Base-by-base conservation (phyloP, 805 yeast species). In the Saccharomyces mikatae region DNA sequence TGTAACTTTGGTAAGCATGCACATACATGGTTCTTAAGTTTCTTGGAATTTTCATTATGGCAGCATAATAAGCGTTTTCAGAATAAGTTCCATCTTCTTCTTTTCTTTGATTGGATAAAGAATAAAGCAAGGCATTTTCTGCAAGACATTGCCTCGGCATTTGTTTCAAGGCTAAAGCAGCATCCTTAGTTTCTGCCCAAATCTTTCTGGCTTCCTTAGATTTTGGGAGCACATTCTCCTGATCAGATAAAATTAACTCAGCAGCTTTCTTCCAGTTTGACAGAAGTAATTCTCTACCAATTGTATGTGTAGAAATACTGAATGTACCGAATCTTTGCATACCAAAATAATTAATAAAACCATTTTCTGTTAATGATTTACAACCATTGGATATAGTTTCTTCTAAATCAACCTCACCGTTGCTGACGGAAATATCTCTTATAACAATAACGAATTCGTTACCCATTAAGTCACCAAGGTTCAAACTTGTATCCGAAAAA, bases 311-410 rank as follows among this genome's bases (percentile, higher is more conserved):
- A 2, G 98, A 89, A 29, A 90, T 78, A 11, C 97, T 87, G 65
- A 89, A 92, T 0, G 99, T 91, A 29, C 99, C 99, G 69, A 94
- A 94, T 65, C 99, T 77, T 74, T 94, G 99, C 91, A 94, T 86
- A n/a, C 99, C 99, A 68, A 80, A 94, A 67, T 94, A 94, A 70
- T 94, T 94, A 59, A 94, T 86, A 64, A 89, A 94, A 0, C 99
- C 99, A 29, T 78, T 75, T 1, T 74, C 75, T 51, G 75, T 74
- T 52, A 92, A 73, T 0, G 89, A 78, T 4, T 74, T 66, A 59
- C 91, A 76, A 27, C 89, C 78, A 9, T 73, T 67, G 13, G 69
- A 67, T 17, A 89, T 74, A 3, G 76, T 73, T 13, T 75, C 72
- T 46, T 80, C 80, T 24, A 82, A 66, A 2, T 73, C 58, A 4